Conservation (phyloP, 768 basidiomycete genomes). For the Candolleomyces aberdarensis region DNA sequence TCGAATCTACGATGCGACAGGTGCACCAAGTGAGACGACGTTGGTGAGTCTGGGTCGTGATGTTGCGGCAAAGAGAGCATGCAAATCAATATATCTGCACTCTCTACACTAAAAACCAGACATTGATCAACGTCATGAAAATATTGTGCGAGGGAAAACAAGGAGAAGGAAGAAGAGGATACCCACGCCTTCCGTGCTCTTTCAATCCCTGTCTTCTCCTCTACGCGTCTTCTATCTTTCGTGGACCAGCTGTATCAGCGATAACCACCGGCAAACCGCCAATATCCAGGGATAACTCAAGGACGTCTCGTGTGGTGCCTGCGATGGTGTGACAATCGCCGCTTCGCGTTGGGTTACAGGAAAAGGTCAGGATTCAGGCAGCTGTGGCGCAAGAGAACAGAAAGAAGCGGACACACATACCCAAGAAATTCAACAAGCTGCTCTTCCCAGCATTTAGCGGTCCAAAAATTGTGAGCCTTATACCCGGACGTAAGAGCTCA, state of each 20-base stretch:
- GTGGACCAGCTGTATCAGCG: slow-evolving; percentile 83
- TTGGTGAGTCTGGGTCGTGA: no score
- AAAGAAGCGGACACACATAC: slow-evolving; percentile 34
- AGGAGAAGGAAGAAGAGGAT: neutral
- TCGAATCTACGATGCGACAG: no score
- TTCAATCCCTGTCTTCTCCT: slow-evolving; percentile 82
- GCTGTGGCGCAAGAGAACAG: neutral
- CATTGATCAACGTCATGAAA: neutral
- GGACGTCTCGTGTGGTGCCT: slow-evolving; percentile 86
- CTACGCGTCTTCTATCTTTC: slow-evolving; percentile 67
- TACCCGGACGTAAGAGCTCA: slow-evolving; percentile 79
- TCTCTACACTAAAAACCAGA: slow-evolving; percentile 45
- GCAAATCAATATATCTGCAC: slow-evolving; percentile 69
- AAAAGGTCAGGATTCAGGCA: neutral
- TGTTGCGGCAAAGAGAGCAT: slow-evolving; percentile 74
- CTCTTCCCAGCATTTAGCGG: slow-evolving; percentile 96
- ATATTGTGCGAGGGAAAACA: no score
- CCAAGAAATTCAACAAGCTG: slow-evolving; percentile 80
- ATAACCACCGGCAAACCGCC: slow-evolving; percentile 79
- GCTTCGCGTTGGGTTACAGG: slow-evolving; percentile 76
- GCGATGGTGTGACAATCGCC: slow-evolving; percentile 86
- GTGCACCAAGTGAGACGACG: no score
- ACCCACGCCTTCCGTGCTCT: slow-evolving; percentile 68
- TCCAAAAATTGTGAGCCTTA: slow-evolving; percentile 85
- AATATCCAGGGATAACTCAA: slow-evolving; percentile 83